Evolutionary conservation across 352 stramenopile genomes (phyloP), one percentile per base, ranked within the genome.

Genomic region (Phytophthora cryptogea): DNA sequence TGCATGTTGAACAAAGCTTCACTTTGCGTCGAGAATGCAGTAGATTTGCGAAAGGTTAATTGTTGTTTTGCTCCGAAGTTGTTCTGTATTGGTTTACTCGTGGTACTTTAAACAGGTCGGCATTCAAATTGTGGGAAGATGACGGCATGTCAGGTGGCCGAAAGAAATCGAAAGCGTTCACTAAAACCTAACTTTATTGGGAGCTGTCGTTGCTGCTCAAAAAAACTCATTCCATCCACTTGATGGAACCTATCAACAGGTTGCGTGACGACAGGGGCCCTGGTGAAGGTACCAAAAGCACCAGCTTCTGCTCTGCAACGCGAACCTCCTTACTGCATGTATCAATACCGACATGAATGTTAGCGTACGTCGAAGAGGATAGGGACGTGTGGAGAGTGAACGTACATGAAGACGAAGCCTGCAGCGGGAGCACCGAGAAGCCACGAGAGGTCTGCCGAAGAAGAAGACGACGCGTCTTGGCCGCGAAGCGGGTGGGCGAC

Each of bases 321-420:
- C 80, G 76, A 59, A 94, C 81, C 50, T 94, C 84, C 55, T 92
- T 92, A 37, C 84, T 94, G 54, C 37, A 41, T 14, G 39, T 8
- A 47, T 1, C 51, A 14, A 16, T 26, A 14, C 33, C 32, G n/a
- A 59, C 35, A 42, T 23, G 20, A 36, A 57, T 5, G 28, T 47
- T 32, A 64, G 45, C 26, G 42, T 49, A 27, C 26, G 9, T 6
- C 17, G 23, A 6, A 8, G 35, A 46, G 6, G 32, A n/a, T 6
- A 33, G 39, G 10, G 16, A 41, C 13, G 11, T 46, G 8, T 33
- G 33, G 17, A 4, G 8, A 28, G 23, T 27, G 55, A 10, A 83
- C 83, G 45, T 80, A 95, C 86, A 95, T 75, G 62, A 90, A 89
- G 13, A 95, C 84, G 56, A 94, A 95, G 11, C 86, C 86, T 31